A percentile compares a stretch with the other conserved stretches of the same genome.
Conservation (phyloP, 2,329 filamentous ascomycete genomes). For the Knoxdaviesia proteae region DNA sequence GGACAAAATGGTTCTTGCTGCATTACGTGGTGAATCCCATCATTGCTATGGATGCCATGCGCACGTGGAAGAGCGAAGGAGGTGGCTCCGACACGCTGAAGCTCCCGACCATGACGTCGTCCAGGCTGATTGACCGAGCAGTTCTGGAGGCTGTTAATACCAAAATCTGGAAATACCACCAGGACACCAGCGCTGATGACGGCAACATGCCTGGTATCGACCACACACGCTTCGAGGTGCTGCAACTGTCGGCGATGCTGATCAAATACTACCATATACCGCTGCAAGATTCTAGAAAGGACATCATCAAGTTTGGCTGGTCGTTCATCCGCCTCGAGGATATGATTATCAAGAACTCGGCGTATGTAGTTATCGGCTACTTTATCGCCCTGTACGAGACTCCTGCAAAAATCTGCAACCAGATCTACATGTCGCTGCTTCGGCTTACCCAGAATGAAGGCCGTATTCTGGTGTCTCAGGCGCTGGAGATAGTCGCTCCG, state of each 20-base stretch:
- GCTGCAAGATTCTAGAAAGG: slow-evolving; percentile 80
- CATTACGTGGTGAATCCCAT: slow-evolving; percentile 90
- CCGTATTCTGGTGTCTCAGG: slow-evolving; percentile 76
- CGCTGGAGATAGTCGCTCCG: slow-evolving; percentile 83
- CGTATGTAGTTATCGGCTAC: slow-evolving; percentile 91
- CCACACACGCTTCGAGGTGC: slow-evolving; percentile 84
- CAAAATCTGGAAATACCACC: slow-evolving; percentile 82
- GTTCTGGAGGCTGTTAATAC: slow-evolving; percentile 81
- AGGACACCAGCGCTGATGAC: slow-evolving; percentile 67
- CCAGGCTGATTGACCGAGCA: slow-evolving; percentile 58
- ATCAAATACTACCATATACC: slow-evolving; percentile 86
- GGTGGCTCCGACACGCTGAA: slow-evolving; percentile 24
- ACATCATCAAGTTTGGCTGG: slow-evolving; percentile 98
- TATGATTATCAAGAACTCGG: slow-evolving; percentile 96
- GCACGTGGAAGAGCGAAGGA: slow-evolving; percentile 38
- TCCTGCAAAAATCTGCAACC: slow-evolving; percentile 81
- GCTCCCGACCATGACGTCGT: slow-evolving; percentile 18
- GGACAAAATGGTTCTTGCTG: slow-evolving; percentile 80
- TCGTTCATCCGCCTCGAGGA: slow-evolving; percentile 97
- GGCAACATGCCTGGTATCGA: slow-evolving; percentile 71
- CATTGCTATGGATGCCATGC: slow-evolving; percentile 87
- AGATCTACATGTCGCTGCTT: slow-evolving; percentile 81
- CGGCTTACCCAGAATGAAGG: slow-evolving; percentile 93
- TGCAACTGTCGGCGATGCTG: slow-evolving; percentile 84
- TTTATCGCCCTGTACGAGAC: slow-evolving; percentile 97